Base-by-base conservation (phyloP, 495 filamentous ascomycete genomes). In the Penicillium egyptiacum region DNA sequence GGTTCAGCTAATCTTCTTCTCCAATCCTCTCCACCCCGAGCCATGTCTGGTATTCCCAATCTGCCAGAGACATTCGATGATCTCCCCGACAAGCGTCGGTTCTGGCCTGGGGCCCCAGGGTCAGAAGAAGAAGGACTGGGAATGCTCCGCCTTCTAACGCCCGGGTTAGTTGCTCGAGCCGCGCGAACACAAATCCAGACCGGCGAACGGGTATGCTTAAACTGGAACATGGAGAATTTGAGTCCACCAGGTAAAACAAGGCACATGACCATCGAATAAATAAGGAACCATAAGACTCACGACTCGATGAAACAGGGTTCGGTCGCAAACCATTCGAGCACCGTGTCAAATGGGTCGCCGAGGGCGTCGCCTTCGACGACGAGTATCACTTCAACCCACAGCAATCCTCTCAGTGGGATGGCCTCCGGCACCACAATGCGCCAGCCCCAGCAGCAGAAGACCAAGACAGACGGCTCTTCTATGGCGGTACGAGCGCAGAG, bases 331-430 rank as follows among this genome's bases (percentile, higher is more conserved):
- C 69, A 40, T 86, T 86, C 61, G 74, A 81, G 46, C 83, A 85
- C 58, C 63, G 72, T 50, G 81, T 86, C 65, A 84, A 84, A 68
- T 71, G 70, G 57, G 72, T 84, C 3, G 58, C 58, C 4, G 70
- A 75, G 31, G 76, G 75, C n/a, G 42, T 78, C 11, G 81, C 79
- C 3, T 84, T 85, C 54, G 85, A 89, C 59, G 87, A 90, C 58
- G 77, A 87, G 55, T 86, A 89, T 56, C 78, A 81, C 25, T 79
- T 91, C 69, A 92, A 92, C 68, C 90, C 88, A 0, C 88, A 92
- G 64, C 81, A 83, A 61, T 82, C 83, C 25, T 88, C 85, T 4
- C 89, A 93, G 70, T 91, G 89, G 89, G 89, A 92, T 63, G 85
- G 86, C 19, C 77, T 91, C n/a, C 75, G 86, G 46, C 88, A 90